A percentile compares a stretch with the other conserved stretches of the same genome.
These are phyloP conservation scores for Trypanosoma boissoni DNA, from an alignment of 208 protist species.

Conservation along the genomic window DNA sequence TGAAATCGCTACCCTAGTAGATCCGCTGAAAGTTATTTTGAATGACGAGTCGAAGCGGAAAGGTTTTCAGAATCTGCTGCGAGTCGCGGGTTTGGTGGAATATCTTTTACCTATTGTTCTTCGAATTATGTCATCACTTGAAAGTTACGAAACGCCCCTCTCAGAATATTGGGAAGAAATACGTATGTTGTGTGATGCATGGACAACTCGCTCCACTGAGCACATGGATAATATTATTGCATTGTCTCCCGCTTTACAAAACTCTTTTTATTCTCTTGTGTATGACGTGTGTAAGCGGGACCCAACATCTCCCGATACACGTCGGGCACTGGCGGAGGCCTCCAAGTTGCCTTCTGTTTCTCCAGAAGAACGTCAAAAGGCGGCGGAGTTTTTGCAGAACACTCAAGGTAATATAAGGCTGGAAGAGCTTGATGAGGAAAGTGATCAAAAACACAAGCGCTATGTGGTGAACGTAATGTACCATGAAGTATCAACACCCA, in stretches of 20 bases:
- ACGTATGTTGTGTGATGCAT: background rate
- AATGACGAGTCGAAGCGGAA: background rate
- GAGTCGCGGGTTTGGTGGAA: background rate
- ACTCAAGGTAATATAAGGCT: background rate
- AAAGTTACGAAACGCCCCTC: background rate
- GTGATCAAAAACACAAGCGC: background rate
- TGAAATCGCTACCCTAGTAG: too few species aligned
- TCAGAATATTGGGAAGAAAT: background rate
- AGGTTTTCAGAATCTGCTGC: background rate
- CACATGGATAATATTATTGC: background rate
- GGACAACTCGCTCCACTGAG: background rate
- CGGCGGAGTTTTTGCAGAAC: background rate
- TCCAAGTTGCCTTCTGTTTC: background rate
- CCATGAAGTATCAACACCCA: background rate
- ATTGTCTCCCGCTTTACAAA: background rate
- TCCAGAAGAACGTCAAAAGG: background rate
- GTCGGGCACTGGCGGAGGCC: background rate
- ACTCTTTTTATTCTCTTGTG: slow-evolving; percentile 3
- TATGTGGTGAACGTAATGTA: slow-evolving; percentile 7
- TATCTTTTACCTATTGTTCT: background rate
- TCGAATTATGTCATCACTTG: background rate
- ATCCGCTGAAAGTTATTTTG: too few species aligned
- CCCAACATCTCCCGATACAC: background rate
- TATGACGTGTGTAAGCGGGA: background rate
- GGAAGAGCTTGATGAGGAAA: background rate